Evolutionary conservation across 805 yeast species (phyloP).

Genomic region (Schwanniomyces pseudopolymorphus): DNA sequence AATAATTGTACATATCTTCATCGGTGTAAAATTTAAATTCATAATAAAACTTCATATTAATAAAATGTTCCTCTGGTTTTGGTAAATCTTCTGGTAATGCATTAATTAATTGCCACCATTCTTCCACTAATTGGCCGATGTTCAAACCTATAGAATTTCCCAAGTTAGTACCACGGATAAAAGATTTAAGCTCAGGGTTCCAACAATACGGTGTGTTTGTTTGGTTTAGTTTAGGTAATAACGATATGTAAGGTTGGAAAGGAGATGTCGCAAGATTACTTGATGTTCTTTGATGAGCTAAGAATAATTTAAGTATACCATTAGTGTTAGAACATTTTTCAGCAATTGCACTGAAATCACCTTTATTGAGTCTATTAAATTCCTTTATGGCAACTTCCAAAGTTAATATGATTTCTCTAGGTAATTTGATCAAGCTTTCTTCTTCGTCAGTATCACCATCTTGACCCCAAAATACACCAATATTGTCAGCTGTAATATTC

Average conservation of each 20-base stretch:
- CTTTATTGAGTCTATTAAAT: slow-evolving; percentile 9
- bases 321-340: slow-evolving; percentile 22
- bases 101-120: slow-evolving; percentile 53
- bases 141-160: slow-evolving; percentile 53
- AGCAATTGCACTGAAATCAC: slow-evolving; percentile 6
- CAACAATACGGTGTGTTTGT: slow-evolving; percentile 69
- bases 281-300: slow-evolving; percentile 27
- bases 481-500: slow-evolving; percentile 16
- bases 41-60: slow-evolving; percentile 44
- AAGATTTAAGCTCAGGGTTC: slow-evolving; percentile 49
- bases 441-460: slow-evolving; percentile 5
- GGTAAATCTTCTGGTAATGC: slow-evolving; percentile 26
- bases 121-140: slow-evolving; percentile 48
- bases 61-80: slow-evolving; percentile 34
- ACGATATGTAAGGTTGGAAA: slow-evolving; percentile 26
- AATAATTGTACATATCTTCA: slow-evolving; percentile 31
- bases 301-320: slow-evolving; percentile 32
- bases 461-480: slow-evolving; percentile 23
- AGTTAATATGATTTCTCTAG: slow-evolving; percentile 18
- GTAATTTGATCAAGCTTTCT: slow-evolving; percentile 15
- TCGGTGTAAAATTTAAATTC: slow-evolving; percentile 40
- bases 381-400: slow-evolving; percentile 22
- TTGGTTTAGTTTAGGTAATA: slow-evolving; percentile 36
- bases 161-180: slow-evolving; percentile 69
- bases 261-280: slow-evolving; percentile 15